These are phyloP conservation scores for Lipomyces sp. DNA, from an alignment of 805 yeast genomes.

Conservation along the genomic window DNA sequence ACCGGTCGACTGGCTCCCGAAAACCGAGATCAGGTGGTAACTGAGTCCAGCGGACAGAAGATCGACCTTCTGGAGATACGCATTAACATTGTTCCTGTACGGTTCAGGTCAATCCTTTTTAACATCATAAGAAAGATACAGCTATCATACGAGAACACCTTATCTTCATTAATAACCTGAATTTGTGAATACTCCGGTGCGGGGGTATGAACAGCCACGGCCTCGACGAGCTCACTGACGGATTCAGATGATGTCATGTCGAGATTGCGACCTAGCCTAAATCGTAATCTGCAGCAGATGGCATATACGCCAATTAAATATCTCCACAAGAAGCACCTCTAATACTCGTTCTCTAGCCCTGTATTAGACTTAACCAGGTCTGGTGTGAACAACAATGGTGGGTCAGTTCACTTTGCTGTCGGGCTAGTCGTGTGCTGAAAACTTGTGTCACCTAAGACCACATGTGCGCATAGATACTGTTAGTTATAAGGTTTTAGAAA, in stretches of 20 bases:
- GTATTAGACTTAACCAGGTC: neutral
- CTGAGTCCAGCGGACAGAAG: slow-evolving; percentile 60
- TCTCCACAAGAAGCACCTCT: neutral
- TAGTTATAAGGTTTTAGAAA: too few species aligned
- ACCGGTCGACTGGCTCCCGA: slow-evolving; percentile 97
- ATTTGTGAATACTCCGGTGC: slow-evolving; percentile 36
- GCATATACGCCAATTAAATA: neutral
- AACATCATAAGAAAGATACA: slow-evolving; percentile 9
- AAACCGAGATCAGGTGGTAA: slow-evolving; percentile 91
- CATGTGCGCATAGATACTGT: too few species aligned
- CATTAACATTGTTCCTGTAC: slow-evolving; percentile 29
- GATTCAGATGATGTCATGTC: slow-evolving; percentile 4
- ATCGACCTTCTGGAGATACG: slow-evolving; percentile 48
- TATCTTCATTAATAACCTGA: slow-evolving; percentile 60
- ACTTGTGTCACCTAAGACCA: too few species aligned
- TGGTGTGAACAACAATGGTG: neutral
- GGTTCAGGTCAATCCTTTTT: neutral
- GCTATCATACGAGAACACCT: slow-evolving; percentile 51
- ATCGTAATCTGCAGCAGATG: neutral
- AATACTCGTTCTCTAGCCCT: neutral
- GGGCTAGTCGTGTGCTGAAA: too few species aligned
- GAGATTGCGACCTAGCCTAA: slow-evolving; percentile 1
- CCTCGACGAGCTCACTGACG: neutral
- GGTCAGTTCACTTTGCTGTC: neutral
- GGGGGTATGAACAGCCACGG: neutral